A percentile compares a stretch with the other conserved stretches of the same genome.
These are phyloP conservation scores for Coix lacrymajobi DNA, from an alignment of 176 grass and related monocot species.

Conservation along the genomic window DNA sequence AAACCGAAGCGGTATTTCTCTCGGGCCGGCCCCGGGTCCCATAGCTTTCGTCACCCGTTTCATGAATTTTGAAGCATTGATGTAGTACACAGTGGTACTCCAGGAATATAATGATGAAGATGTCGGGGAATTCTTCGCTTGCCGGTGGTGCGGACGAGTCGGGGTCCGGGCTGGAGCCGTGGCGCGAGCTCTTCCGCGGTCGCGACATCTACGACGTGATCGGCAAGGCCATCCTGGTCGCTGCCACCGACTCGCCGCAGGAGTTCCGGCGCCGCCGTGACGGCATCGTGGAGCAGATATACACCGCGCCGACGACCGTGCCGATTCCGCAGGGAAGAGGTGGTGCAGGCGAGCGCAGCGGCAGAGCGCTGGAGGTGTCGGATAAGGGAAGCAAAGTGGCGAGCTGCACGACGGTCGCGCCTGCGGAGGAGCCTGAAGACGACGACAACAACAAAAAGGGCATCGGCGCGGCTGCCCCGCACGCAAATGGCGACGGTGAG, in stretches of 20 bases:
- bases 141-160: not conserved
- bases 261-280: constrained; percentile 43
- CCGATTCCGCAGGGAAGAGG: not conserved
- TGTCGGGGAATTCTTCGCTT: not conserved
- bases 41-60: not conserved
- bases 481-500: not conserved
- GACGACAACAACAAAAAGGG: not conserved
- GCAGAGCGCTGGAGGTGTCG: not conserved
- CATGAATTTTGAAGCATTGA: not conserved
- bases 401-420: constrained; percentile 14
- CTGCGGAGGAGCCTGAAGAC: not conserved
- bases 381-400: constrained; percentile 31
- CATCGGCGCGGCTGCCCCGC: not conserved
- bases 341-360: constrained; percentile 10
- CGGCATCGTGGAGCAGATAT: constrained; percentile 39
- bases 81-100: not conserved
- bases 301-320: not conserved
- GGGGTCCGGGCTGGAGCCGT: constrained; percentile 25
- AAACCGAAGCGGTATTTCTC: not conserved
- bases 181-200: constrained; percentile 37
- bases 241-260: constrained; percentile 31
- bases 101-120: not conserved
- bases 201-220: constrained; percentile 50
- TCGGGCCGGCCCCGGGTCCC: no score
- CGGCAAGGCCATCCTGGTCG: constrained; percentile 47